These are phyloP conservation scores for Clarireedia hainanense DNA, from an alignment of 2,329 filamentous ascomycete genomes.

Conservation along the genomic window DNA sequence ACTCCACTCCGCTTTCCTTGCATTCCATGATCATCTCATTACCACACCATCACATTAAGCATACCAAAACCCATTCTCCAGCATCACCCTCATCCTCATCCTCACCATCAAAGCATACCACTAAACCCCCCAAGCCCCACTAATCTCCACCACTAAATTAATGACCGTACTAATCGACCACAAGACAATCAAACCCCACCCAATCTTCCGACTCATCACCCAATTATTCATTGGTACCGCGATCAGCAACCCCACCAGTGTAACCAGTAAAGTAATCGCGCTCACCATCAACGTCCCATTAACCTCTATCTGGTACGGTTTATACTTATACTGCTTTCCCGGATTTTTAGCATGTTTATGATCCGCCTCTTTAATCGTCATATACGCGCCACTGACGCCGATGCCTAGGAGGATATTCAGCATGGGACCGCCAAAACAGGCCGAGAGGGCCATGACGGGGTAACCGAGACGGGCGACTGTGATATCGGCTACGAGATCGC, in stretches of 20 bases:
- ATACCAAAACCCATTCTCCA: no score
- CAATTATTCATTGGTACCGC: constrained; percentile 79
- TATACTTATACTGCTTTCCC: constrained; percentile 53
- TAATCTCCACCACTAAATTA: constrained; percentile 76
- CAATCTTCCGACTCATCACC: constrained; percentile 76
- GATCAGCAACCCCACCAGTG: constrained; percentile 69
- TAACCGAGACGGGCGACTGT: constrained; percentile 90
- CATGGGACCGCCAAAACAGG: constrained; percentile 98
- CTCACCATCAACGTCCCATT: constrained; percentile 80
- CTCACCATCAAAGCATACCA: no score
- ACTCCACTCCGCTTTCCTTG: no score
- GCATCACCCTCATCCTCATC: no score
- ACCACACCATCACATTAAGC: no score
- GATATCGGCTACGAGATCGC: constrained; percentile 89
- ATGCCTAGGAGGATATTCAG: constrained; percentile 94
- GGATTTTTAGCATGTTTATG: constrained; percentile 61
- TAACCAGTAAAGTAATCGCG: constrained; percentile 74
- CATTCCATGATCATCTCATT: no score
- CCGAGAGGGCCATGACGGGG: constrained; percentile 89
- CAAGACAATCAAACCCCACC: constrained; percentile 68
- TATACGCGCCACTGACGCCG: constrained; percentile 82
- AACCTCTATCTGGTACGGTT: constrained; percentile 76
- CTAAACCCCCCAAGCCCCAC: constrained; percentile 33
- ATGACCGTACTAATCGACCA: constrained; percentile 74
- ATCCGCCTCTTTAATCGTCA: constrained; percentile 67